Conservation (phyloP, 1,139 yeast species). For the Hansenula lynferdii region DNA sequence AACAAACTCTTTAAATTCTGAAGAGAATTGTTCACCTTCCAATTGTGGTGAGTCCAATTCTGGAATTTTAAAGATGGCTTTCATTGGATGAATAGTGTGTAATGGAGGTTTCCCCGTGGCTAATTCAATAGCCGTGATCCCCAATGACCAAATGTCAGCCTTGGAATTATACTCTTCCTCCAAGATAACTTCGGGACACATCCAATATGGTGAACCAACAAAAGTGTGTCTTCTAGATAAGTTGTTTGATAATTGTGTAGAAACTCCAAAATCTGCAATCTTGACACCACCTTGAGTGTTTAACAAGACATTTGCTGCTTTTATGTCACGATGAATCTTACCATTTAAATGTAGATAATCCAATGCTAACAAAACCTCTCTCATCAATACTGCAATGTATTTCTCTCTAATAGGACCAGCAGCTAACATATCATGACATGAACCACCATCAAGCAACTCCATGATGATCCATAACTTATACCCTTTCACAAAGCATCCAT, state of each 20-base stretch:
- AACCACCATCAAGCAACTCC: constrained; percentile 86
- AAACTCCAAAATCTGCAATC: constrained; percentile 95
- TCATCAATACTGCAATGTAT: constrained; percentile 51
- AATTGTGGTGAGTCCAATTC: constrained; percentile 46
- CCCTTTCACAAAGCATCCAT: constrained; percentile 78
- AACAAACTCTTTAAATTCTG: constrained; percentile 58
- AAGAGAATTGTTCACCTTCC: constrained; percentile 34
- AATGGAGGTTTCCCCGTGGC: constrained; percentile 84
- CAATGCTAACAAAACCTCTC: constrained; percentile 63
- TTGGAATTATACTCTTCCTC: constrained; percentile 84
- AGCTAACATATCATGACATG: constrained; percentile 58
- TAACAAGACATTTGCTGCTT: constrained; percentile 78
- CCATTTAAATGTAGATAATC: constrained; percentile 71
- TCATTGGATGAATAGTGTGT: constrained; percentile 73
- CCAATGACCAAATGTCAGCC: constrained; percentile 96
- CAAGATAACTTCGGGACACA: constrained; percentile 95
- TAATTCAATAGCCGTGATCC: constrained; percentile 82
- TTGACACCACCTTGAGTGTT: constrained; percentile 73
- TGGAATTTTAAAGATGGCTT: constrained; percentile 60
- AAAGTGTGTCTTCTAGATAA: constrained; percentile 80
- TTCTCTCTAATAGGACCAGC: constrained; percentile 60
- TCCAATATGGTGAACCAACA: constrained; percentile 99
- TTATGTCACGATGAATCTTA: constrained; percentile 82
- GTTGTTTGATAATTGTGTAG: constrained; percentile 78
- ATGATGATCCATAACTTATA: constrained; percentile 80